These are phyloP conservation scores for Leucosporidium creatinivorum DNA, from an alignment of 768 basidiomycete species.

Conservation along the genomic window DNA sequence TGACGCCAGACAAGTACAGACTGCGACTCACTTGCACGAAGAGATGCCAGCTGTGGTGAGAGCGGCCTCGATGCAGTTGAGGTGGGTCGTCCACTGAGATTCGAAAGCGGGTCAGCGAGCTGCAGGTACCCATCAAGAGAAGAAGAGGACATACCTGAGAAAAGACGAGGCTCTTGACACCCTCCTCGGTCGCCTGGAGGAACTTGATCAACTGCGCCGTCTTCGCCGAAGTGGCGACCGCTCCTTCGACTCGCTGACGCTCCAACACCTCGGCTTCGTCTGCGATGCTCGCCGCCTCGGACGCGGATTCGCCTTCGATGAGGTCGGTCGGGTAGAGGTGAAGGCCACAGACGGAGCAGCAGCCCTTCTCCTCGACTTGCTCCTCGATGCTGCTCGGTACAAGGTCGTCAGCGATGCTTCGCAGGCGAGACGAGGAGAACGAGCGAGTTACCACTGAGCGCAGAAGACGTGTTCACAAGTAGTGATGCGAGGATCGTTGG, in stretches of 20 bases:
- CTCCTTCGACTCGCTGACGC: not conserved
- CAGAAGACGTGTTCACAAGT: conserved; percentile 35
- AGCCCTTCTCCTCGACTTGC: conserved; percentile 14
- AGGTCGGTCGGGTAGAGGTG: conserved; percentile 12
- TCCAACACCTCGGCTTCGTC: conserved; percentile 6
- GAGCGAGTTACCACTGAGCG: conserved; percentile 21
- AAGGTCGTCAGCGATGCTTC: too few species aligned
- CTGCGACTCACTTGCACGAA: conserved; percentile 18
- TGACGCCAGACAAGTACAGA: not conserved
- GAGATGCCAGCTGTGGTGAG: conserved; percentile 28
- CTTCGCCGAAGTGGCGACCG: conserved; percentile 19
- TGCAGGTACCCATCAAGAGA: not conserved
- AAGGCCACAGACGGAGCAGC: conserved; percentile 13
- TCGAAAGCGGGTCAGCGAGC: not conserved
- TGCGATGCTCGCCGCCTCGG: not conserved
- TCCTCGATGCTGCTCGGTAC: conserved; percentile 21
- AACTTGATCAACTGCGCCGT: conserved; percentile 19
- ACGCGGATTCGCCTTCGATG: conserved; percentile 2
- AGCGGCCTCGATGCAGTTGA: conserved; percentile 32
- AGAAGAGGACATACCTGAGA: conserved; percentile 18
- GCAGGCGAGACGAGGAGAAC: not conserved
- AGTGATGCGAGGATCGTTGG: conserved; percentile 32
- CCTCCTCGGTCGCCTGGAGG: conserved; percentile 14
- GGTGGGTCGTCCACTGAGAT: conserved; percentile 33
- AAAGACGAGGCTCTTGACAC: conserved; percentile 31